Evolutionary conservation across 192 early-diverging fungal genomes (phyloP), one percentile per base, ranked within the genome.

Genomic region (Coemansia sp.): DNA sequence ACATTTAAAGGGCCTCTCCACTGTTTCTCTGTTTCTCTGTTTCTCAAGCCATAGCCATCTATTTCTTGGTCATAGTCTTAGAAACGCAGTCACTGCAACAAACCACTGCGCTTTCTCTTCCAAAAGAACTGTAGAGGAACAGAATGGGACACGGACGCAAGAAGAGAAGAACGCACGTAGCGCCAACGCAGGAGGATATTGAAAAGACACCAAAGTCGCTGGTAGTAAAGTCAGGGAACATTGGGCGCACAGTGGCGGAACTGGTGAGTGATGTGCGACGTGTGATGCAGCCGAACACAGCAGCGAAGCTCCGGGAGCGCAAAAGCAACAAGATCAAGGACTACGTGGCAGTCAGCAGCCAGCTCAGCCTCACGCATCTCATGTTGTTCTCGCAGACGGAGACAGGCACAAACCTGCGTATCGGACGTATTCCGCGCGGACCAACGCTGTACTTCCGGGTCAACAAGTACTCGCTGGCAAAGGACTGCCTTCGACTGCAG

Each of bases 231-330:
- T 92, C 95, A 4, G 97, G 97, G 13, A 54, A 72, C 11, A 93
- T 95, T 10, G 94, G 94, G 2, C 79, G 78, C 45, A 81, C 91
- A n/a, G 91, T 96, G 12, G 70, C 86, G 15, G 86, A 86, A 10
- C 87, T 99, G 12, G 94, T 96, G 21, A 72, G 67, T 42, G 95
- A 99, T 77, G 81, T 95, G 42, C 89, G 97, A 38, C 85, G 79
- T 50, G 85, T 94, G 39, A 94, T 99, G 92, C 93, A 97, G 82
- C 97, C 97, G 13, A 91, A 97, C 81, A 99, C 97, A 19, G 97
- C 97, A 5, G 79, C 83, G 12, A 89, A 89, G 61, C 87, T 99
- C 48, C 87, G 84, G 81, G 97, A 99, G 84, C 88, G 96, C 56
- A 90, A 92, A 82, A 87, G 86, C 63, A 98, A 99, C 84, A 89